A percentile compares a stretch with the other conserved stretches of the same genome.
Conservation (phyloP, 2,329 filamentous ascomycete species). For the Talaromyces sp. region DNA sequence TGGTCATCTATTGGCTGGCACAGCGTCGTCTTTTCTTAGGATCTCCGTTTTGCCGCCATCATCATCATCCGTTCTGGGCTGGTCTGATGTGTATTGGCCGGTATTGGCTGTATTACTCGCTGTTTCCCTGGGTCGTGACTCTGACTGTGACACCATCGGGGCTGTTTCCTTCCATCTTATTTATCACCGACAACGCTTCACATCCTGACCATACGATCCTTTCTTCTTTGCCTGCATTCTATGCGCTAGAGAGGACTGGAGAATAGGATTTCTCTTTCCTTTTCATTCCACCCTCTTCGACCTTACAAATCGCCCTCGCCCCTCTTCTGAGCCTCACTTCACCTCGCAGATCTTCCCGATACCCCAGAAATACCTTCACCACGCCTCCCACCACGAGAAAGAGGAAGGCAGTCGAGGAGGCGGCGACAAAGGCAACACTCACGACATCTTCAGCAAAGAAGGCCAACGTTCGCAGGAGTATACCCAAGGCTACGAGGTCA, state of each 20-base stretch:
- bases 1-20: not conserved
- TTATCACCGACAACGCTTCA: not conserved
- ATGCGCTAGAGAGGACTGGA: not conserved
- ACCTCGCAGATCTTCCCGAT: constrained; percentile 1
- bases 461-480: constrained; percentile 23
- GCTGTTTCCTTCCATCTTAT: not conserved
- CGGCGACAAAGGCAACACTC: constrained; percentile 21
- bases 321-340: not conserved
- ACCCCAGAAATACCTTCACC: constrained; percentile 34
- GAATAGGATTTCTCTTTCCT: not conserved
- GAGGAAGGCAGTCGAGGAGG: constrained; percentile 51
- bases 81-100: not conserved
- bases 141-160: not conserved
- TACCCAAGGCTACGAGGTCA: constrained; percentile 1
- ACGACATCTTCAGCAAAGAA: constrained; percentile 19
- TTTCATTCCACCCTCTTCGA: not conserved
- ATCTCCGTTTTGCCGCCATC: not conserved
- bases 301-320: not conserved
- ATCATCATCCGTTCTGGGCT: not conserved
- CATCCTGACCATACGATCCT: not conserved
- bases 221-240: not conserved
- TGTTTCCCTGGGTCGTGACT: not conserved
- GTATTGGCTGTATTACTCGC: constrained; percentile 3
- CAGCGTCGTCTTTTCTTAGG: not conserved
- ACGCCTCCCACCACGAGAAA: constrained; percentile 54